These are phyloP conservation scores for Cichorium intybus DNA, from an alignment of 140 eudicot genomes.

Conservation along the genomic window DNA sequence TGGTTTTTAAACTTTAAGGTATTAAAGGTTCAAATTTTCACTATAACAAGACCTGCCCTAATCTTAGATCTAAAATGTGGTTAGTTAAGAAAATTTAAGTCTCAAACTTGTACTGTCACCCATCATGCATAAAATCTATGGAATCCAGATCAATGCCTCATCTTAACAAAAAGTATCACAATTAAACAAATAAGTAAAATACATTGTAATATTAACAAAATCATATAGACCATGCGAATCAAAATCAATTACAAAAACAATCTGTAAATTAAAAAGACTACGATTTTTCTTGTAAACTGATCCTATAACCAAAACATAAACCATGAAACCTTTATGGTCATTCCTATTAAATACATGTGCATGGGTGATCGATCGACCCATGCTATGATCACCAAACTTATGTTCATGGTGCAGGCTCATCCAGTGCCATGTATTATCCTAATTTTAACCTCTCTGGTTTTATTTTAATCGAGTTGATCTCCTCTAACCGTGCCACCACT, in stretches of 20 bases:
- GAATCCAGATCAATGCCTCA: background rate
- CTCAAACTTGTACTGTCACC: background rate
- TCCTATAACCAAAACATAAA: background rate
- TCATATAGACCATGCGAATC: background rate
- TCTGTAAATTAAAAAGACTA: background rate
- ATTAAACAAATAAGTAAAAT: too few relatives aligned
- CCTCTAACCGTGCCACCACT: constrained; percentile 28
- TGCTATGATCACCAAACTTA: background rate
- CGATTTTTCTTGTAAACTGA: too few relatives aligned
- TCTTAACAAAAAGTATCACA: background rate
- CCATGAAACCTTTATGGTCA: background rate
- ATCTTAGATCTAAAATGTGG: too few relatives aligned
- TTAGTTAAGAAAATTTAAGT: too few relatives aligned
- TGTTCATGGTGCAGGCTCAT: background rate
- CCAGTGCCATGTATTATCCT: background rate
- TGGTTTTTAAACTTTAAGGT: too few relatives aligned
- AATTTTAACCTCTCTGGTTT: background rate
- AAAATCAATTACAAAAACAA: background rate
- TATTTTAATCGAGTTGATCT: constrained; percentile 5
- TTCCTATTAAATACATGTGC: too few relatives aligned
- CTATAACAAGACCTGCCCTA: too few relatives aligned
- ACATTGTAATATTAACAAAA: background rate
- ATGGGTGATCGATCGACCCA: background rate
- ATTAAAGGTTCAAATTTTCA: too few relatives aligned
- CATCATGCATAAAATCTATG: background rate